phyloP scores from a whole-genome alignment of 129 eudicot species.

The Ambrosia artemisiifolia region DNA sequence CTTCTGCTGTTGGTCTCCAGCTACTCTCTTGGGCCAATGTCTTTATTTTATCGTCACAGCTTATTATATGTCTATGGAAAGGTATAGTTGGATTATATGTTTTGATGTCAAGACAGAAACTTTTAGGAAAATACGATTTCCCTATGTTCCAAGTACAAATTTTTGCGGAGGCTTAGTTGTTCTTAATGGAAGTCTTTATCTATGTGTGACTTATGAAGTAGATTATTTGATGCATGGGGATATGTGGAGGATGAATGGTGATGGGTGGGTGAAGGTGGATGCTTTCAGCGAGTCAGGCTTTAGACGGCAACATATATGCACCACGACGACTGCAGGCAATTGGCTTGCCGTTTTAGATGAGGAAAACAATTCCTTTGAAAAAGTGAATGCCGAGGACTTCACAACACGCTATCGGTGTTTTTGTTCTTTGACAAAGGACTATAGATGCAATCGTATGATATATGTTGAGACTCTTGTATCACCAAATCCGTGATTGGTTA shows the following conservation, averaged over 20 bases:
- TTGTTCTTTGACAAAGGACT: neutral
- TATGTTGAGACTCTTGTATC: constrained; percentile 10
- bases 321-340: neutral
- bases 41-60: neutral
- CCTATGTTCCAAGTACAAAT: neutral
- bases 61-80: neutral
- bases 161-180: neutral
- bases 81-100: neutral
- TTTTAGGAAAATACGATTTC: neutral
- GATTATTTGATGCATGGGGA: neutral
- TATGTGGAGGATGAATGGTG: constrained; percentile 6
- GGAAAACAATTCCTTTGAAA: neutral
- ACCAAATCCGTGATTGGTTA: neutral
- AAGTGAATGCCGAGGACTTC: neutral
- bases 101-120: neutral
- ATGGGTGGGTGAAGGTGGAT: constrained; percentile 4
- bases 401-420: neutral
- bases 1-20: neutral
- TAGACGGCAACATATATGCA: neutral
- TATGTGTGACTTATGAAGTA: neutral
- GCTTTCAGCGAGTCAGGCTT: neutral
- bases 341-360: neutral
- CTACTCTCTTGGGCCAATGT: neutral
- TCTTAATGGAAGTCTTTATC: neutral
- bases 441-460: neutral